These are phyloP conservation scores for Martensiomyces pterosporus DNA, from an alignment of 192 early-diverging fungal genomes.

Conservation along the genomic window DNA sequence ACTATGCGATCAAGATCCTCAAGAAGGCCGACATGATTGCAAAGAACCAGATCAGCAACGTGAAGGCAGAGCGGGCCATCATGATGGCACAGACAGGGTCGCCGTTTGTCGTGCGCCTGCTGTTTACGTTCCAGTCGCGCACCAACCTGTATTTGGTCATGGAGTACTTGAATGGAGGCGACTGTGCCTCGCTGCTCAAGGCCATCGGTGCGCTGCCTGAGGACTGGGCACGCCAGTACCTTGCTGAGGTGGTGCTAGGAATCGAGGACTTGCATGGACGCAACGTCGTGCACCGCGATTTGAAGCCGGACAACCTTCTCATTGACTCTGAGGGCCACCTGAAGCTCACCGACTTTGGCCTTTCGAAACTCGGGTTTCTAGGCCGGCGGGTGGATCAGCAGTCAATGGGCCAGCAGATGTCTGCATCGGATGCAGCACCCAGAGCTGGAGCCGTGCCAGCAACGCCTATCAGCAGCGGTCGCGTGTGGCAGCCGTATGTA, in stretches of 20 bases:
- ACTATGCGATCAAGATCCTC: constrained; percentile 87
- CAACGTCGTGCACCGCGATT: constrained; percentile 80
- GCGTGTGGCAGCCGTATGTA: constrained; percentile 14
- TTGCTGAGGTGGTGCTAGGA: constrained; percentile 80
- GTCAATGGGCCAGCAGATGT: constrained; percentile 3
- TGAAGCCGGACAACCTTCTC: constrained; percentile 82
- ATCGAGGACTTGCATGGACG: constrained; percentile 83
- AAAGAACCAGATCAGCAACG: constrained; percentile 65
- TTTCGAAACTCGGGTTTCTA: constrained; percentile 50
- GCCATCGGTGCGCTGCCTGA: constrained; percentile 68
- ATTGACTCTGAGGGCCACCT: constrained; percentile 84
- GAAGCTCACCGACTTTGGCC: constrained; percentile 92
- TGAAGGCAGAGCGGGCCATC: constrained; percentile 42
- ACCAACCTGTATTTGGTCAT: constrained; percentile 86
- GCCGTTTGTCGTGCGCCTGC: constrained; percentile 84
- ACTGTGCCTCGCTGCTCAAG: constrained; percentile 72
- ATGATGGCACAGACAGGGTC: constrained; percentile 85
- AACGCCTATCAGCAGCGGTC: neutral
- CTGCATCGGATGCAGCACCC: neutral
- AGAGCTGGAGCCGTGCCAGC: neutral
- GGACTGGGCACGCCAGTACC: constrained; percentile 82
- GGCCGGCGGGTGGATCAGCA: constrained; percentile 45
- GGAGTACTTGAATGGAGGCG: constrained; percentile 88
- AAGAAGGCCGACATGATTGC: constrained; percentile 89
- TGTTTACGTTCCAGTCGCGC: constrained; percentile 81